Percentiles rank a stretch among this genome's conserved stretches.
Evolutionary conservation across 306 rosid genomes (phyloP).

Genomic region (Corylus avellana): DNA sequence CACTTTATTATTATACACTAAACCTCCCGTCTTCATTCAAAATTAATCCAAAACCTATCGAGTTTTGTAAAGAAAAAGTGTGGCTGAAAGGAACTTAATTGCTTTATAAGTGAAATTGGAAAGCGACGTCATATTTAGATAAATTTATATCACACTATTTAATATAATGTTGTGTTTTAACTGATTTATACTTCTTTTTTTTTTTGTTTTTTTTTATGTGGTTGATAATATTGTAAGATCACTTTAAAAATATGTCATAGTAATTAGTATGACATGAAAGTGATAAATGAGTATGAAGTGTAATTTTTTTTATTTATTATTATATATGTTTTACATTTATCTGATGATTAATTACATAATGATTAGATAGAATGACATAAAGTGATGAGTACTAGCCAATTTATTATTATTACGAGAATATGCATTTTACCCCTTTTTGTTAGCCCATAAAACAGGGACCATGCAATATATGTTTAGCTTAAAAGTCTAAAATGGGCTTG

Average conservation of each 20-base stretch:
- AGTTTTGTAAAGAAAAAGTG: slow-evolving; percentile 29
- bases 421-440: background rate
- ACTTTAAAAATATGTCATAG: too few relatives aligned
- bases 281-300: too few relatives aligned
- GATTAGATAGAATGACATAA: background rate
- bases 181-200: too few relatives aligned
- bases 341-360: background rate
- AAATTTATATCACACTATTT: too few relatives aligned
- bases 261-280: too few relatives aligned
- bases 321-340: background rate
- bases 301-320: background rate
- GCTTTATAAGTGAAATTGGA: slow-evolving; percentile 22
- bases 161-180: too few relatives aligned
- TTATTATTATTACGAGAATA: background rate
- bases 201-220: too few relatives aligned
- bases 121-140: background rate
- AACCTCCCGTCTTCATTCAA: slow-evolving; percentile 25
- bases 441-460: too few relatives aligned
- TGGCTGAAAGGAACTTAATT: slow-evolving; percentile 14
- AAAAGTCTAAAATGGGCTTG: too few relatives aligned
- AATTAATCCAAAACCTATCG: slow-evolving; percentile 36
- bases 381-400: background rate
- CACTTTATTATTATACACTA: slow-evolving; percentile 22
- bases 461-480: too few relatives aligned
- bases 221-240: too few relatives aligned